Percentiles rank a stretch among this genome's conserved stretches.
These are phyloP conservation scores for Thielaviopsis cerberus DNA, from an alignment of 2,329 filamentous ascomycete species.

Conservation along the genomic window DNA sequence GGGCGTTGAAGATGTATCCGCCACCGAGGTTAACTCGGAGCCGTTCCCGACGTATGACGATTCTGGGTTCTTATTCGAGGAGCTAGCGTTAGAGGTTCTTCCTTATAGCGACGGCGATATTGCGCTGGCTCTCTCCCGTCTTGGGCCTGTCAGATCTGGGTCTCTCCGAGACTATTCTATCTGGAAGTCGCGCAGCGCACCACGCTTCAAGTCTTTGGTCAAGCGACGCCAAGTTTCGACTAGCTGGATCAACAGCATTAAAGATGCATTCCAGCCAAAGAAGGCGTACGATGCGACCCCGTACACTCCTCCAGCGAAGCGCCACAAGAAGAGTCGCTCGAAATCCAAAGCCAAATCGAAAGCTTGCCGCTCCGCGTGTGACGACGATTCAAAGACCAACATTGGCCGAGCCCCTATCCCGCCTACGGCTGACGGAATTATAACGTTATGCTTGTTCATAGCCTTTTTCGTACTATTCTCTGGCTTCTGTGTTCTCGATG, in stretches of 20 bases:
- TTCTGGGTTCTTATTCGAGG: conserved; percentile 5
- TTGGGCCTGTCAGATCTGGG: background rate
- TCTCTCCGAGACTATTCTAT: background rate
- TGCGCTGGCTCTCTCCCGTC: background rate
- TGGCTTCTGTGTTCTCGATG: background rate
- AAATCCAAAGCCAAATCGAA: background rate
- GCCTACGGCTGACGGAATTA: background rate
- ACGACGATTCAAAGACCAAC: background rate
- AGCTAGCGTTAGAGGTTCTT: background rate
- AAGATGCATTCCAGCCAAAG: conserved; percentile 2
- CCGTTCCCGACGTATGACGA: conserved; percentile 9
- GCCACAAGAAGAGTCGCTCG: conserved; percentile 4
- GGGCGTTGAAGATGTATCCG: background rate
- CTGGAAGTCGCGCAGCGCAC: background rate
- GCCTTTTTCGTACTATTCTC: background rate
- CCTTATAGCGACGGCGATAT: background rate
- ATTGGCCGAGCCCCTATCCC: background rate
- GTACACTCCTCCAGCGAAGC: background rate
- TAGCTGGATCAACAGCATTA: background rate
- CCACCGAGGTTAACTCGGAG: background rate
- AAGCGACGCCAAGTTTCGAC: background rate
- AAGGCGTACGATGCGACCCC: conserved; percentile 5
- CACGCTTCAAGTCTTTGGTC: background rate
- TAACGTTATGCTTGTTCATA: background rate
- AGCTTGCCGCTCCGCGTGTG: too few species aligned